Evolutionary conservation across 345 rosid genomes (phyloP), one percentile per base, ranked within the genome.

Genomic region (Balakata baccata): DNA sequence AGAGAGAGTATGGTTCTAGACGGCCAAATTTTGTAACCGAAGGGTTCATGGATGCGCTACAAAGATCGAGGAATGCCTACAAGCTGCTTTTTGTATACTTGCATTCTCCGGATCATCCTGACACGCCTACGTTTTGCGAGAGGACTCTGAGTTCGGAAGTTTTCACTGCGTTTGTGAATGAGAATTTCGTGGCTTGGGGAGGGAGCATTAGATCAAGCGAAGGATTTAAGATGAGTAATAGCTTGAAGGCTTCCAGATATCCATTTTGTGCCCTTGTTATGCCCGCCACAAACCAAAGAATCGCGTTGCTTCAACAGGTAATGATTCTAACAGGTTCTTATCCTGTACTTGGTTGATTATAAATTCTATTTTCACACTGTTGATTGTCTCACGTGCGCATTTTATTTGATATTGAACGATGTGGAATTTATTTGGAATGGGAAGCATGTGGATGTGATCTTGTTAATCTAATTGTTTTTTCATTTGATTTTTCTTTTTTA

Each of bases 161-260:
- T 0, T 53, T 96, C 54, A 75, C 86, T 0, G 88, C 87, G 6
- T 96, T 93, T 74, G 85, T 96, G 70, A 96, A 93, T 68, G 95
- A 91, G 89, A 96, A 96, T 74, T 96, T 96, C 58, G 93, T 96
- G 11, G 72, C 90, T 1, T 93, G 99, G 98, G 99, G 99, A 20
- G 98, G 98, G 46, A 93, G 90, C 72, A 90, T 96, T 75, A 86
- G 97, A 69, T 87, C 89, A 65, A 96, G 97, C 67, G 99, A 96
- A 84, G 99, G 99, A 34, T 96, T 96, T 84, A 96, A 96, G 86
- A 96, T 96, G 98, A 93, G 99, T 71, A 90, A 89, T 73, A 93
- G 98, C 85, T 90, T 93, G 89, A 96, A 96, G 80, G 99, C 98
- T 0, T 93, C 98, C 0, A 80, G 97, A 75, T 96, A 86, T 66